A percentile compares a stretch with the other conserved stretches of the same genome.
These are phyloP conservation scores for Tausonia pullulans DNA, from an alignment of 1,284 basidiomycete genomes.

Conservation along the genomic window DNA sequence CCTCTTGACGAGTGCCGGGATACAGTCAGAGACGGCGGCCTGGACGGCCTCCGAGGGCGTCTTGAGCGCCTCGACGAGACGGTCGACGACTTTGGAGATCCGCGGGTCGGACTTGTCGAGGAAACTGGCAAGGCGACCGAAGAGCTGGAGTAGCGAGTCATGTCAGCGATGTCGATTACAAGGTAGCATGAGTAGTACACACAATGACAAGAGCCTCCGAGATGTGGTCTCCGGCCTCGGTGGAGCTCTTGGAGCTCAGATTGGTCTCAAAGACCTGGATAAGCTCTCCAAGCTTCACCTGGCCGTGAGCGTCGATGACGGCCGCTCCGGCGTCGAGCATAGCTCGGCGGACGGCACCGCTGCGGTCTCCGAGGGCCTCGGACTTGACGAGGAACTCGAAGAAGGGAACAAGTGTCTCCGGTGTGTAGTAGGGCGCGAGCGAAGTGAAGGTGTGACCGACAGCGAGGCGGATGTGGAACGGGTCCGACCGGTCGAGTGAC, in stretches of 20 bases:
- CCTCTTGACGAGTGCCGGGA: constrained; percentile 71
- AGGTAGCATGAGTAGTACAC: constrained; percentile 8
- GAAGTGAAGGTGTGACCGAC: constrained; percentile 59
- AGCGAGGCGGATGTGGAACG: constrained; percentile 76
- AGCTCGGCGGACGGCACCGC: constrained; percentile 65
- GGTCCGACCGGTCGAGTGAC: constrained; percentile 83
- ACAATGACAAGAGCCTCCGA: constrained; percentile 86
- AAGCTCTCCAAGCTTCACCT: constrained; percentile 57
- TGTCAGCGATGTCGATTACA: constrained; percentile 49
- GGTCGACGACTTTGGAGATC: constrained; percentile 72
- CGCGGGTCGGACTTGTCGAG: constrained; percentile 63
- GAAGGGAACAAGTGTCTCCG: constrained; percentile 59
- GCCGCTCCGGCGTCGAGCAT: constrained; percentile 79
- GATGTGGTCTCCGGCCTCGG: constrained; percentile 70
- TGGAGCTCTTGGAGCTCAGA: constrained; percentile 51
- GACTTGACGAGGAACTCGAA: constrained; percentile 79
- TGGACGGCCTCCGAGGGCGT: constrained; percentile 96
- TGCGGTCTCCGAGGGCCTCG: constrained; percentile 78
- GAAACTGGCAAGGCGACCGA: constrained; percentile 86
- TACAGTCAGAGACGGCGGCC: constrained; percentile 87
- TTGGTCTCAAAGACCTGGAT: constrained; percentile 78
- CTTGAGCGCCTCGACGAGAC: constrained; percentile 81
- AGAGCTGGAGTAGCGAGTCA: constrained; percentile 39
- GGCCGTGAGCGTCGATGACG: constrained; percentile 76
- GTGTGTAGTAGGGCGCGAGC: constrained; percentile 56